Evolutionary conservation across 257 asterid species (phyloP).

Genomic region (Solanum pimpinellifolium): DNA sequence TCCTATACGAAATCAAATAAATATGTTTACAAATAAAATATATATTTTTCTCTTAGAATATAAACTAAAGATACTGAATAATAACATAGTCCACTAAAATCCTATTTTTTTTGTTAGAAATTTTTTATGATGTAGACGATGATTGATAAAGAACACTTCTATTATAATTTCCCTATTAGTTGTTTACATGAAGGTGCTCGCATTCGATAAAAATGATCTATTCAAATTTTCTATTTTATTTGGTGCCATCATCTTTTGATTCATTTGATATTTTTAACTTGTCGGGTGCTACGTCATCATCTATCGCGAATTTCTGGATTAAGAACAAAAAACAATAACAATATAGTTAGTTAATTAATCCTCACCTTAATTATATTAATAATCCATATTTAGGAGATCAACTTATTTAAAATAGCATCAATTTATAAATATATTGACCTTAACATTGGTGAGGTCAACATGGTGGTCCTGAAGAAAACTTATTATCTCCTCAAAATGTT

Average conservation of each 20-base stretch:
- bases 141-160: not conserved
- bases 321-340: not conserved
- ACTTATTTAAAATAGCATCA: not conserved
- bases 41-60: not conserved
- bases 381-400: not conserved
- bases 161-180: not conserved
- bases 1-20: not conserved
- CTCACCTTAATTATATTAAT: not conserved
- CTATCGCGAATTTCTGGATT: not conserved
- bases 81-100: not conserved
- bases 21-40: not conserved
- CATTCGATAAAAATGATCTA: not conserved
- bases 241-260: not conserved
- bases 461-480: conserved; percentile 4
- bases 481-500: not conserved
- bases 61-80: not conserved
- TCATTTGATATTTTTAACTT: not conserved
- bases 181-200: not conserved
- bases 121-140: not conserved
- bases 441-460: not conserved
- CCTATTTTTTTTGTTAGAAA: not conserved
- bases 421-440: not conserved
- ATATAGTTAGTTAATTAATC: not conserved
- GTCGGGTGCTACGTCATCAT: not conserved
- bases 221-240: too few relatives aligned